Evolutionary conservation across 2,329 filamentous ascomycete species (phyloP), one percentile per base, ranked within the genome.

Genomic region (Colletotrichum neosansevieriae): DNA sequence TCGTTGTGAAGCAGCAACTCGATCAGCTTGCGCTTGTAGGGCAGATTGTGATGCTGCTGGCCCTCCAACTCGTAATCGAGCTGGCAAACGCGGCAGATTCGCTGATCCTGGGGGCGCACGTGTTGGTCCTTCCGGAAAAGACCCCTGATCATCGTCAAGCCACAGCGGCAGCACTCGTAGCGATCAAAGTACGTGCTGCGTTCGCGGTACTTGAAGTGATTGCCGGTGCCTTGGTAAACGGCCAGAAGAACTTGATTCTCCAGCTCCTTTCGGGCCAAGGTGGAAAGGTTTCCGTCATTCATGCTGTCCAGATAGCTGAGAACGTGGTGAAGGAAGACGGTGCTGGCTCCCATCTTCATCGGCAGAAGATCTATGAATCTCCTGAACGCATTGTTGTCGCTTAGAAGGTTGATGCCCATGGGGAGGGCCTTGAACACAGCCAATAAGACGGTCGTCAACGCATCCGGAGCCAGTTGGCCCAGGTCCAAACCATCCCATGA

Each of bases 291-390:
- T 19, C 6, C 4, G 42, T 53, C 38, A 19, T 32, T 7, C 17
- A 45, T 13, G 3, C 40, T n/a, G 10, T 66, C 54, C 5, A 66
- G 13, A 44, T 61, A 71, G 2, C 19, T 44, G n/a, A 42, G 40
- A 3, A 71, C n/a, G 6, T 70, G 44, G 10, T 66, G 45, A 6
- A 70, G 11, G 34, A 71, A 71, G 5, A 63, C 4, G 2, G 58
- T 13, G 1, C 36, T 59, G 3, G 64, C 34, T 15, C 69, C 67
- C 2, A 58, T 63, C 24, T 36, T 44, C 69, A 71, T 71, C 3
- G 69, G 69, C 2, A 71, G 38, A 1, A 67, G 42, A 7, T 63
- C 60, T 6, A 71, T 32, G 32, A 63, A 71, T 13, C 57, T 70
- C 3, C 59, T 38, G 17, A 71, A 58, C 1, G 44, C 29, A 2